phyloP scores from a whole-genome alignment of 257 asterid species.

The Solanum arcanum region DNA sequence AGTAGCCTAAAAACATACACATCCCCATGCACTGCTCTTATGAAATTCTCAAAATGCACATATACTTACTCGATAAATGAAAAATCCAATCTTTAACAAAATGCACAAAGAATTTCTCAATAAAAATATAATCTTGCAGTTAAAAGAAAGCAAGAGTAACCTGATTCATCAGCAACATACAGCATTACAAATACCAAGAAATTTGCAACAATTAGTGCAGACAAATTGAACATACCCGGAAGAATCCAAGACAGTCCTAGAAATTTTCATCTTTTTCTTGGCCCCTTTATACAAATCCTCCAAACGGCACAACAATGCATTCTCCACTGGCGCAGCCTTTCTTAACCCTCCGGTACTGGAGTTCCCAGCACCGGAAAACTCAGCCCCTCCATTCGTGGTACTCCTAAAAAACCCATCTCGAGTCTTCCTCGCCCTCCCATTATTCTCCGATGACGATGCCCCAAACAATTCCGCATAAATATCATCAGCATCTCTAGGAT shows the following conservation, averaged over 20 bases:
- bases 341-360: conserved; percentile 21
- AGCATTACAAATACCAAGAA: neutral
- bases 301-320: conserved; percentile 63
- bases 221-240: conserved; percentile 46
- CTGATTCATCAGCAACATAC: neutral
- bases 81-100: neutral
- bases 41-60: neutral
- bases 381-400: conserved; percentile 39
- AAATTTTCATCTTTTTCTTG: conserved; percentile 83
- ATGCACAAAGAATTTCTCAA: neutral
- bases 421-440: conserved; percentile 25
- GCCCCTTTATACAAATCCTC: conserved; percentile 83
- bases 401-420: conserved; percentile 59
- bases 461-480: conserved; percentile 81
- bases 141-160: neutral
- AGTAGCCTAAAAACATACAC: neutral
- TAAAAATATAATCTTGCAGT: neutral
- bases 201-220: neutral
- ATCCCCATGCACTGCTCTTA: neutral
- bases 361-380: conserved; percentile 19
- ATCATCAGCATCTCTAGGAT: conserved; percentile 86
- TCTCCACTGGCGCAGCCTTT: conserved; percentile 78
- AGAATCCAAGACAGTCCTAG: conserved; percentile 53
- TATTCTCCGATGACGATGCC: conserved; percentile 21
- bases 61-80: neutral